Conservation (phyloP, 306 rosid genomes). For the Inga leiocalycina region DNA sequence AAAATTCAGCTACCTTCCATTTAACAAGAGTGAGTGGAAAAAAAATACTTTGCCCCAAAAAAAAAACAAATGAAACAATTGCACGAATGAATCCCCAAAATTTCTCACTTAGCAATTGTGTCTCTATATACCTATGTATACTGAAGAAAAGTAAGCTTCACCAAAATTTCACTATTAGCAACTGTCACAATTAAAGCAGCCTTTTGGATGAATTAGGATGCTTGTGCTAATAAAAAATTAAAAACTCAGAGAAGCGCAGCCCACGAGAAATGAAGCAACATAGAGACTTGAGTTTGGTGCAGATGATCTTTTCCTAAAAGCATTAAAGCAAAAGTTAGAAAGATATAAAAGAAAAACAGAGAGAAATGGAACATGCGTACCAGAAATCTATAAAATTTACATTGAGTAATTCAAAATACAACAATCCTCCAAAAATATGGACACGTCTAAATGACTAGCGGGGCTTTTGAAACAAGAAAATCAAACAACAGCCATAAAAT, state of each 20-base stretch:
- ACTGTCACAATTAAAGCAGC: neutral
- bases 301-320: neutral
- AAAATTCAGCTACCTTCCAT: neutral
- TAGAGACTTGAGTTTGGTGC: neutral
- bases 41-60: neutral
- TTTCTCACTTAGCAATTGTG: slow-evolving; percentile 5
- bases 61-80: neutral
- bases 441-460: neutral
- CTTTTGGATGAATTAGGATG: neutral
- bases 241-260: neutral
- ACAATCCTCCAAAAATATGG: neutral
- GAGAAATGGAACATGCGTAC: neutral
- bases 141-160: neutral
- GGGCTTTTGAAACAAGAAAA: neutral
- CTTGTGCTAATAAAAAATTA: neutral
- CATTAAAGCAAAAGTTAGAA: neutral
- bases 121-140: neutral
- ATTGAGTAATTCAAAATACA: neutral
- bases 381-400: neutral
- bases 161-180: neutral
- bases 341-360: neutral
- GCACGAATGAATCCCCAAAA: slow-evolving; percentile 16
- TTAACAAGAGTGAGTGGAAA: neutral
- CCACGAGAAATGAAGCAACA: neutral
- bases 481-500: neutral